Percentiles rank a stretch among this genome's conserved stretches.
Conservation (phyloP, 352 stramenopile species). For the Pythium myriotylum region DNA sequence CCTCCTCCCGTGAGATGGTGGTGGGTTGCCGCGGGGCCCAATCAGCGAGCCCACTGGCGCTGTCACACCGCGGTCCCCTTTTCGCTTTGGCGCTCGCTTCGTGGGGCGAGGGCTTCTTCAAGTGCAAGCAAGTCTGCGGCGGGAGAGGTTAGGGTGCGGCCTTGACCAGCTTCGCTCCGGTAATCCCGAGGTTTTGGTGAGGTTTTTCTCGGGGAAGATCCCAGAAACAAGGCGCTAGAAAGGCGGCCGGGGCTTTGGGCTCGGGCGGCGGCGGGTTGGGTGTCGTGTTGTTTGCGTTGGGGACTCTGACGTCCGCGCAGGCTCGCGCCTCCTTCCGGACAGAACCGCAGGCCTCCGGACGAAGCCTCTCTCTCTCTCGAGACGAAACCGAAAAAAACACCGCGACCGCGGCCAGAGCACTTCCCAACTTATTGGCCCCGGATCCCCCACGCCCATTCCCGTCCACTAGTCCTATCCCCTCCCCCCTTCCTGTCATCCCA, state of each 20-base stretch:
- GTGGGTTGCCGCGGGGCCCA: constrained; percentile 2
- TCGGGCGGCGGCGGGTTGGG: constrained; percentile 19
- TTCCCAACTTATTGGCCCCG: no score
- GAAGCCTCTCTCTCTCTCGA: constrained; percentile 5
- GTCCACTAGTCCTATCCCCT: no score
- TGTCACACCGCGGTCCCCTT: constrained; percentile 15
- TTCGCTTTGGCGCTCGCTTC: neutral
- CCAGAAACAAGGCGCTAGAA: constrained; percentile 13
- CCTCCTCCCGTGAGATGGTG: constrained; percentile 6
- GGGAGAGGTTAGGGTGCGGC: constrained; percentile 21
- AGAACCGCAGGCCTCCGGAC: neutral
- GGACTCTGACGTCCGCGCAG: constrained; percentile 9
- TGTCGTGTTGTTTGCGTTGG: constrained; percentile 23
- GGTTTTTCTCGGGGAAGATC: constrained; percentile 20
- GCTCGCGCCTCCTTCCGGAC: neutral
- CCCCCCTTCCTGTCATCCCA: neutral
- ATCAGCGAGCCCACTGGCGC: neutral
- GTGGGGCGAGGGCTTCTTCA: constrained; percentile 20
- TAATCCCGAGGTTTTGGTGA: constrained; percentile 11
- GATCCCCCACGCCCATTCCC: no score
- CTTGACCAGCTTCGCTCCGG: constrained; percentile 4
- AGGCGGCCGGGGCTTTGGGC: constrained; percentile 10
- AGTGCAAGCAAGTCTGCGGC: constrained; percentile 21
- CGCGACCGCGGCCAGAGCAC: neutral
- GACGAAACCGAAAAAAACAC: constrained; percentile 5